Conservation (phyloP, 805 yeast genomes). For the Novakomyces olei region DNA sequence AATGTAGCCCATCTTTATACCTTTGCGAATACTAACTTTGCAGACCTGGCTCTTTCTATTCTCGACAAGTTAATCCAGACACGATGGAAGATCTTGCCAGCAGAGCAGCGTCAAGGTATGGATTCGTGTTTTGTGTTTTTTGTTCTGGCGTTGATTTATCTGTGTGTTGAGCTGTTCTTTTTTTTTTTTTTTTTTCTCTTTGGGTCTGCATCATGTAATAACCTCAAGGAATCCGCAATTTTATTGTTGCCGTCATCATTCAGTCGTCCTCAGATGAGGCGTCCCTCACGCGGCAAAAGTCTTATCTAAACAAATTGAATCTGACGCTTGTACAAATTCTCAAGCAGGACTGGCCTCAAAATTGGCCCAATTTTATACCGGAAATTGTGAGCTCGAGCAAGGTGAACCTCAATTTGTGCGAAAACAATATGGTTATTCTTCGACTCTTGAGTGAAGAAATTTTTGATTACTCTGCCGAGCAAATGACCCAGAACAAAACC, state of each 20-base stretch:
- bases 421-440: conserved; percentile 85
- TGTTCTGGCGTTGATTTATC: background rate
- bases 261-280: conserved; percentile 69
- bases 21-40: background rate
- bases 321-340: conserved; percentile 80
- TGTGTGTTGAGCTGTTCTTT: too few relatives aligned
- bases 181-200: too few relatives aligned
- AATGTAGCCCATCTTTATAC: conserved; percentile 26
- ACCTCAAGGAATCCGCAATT: conserved; percentile 92
- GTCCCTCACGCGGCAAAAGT: conserved; percentile 45
- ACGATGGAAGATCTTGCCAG: conserved; percentile 82
- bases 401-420: conserved; percentile 80
- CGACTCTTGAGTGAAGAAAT: conserved; percentile 84
- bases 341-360: conserved; percentile 97
- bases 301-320: conserved; percentile 81
- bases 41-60: conserved; percentile 72
- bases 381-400: conserved; percentile 72
- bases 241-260: conserved; percentile 81
- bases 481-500: conserved; percentile 90
- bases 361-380: conserved; percentile 94
- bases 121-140: too few relatives aligned
- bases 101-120: conserved; percentile 58
- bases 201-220: conserved; percentile 1
- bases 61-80: conserved; percentile 75
- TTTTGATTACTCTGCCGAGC: conserved; percentile 85